Base-by-base conservation (phyloP, 805 yeast species). In the Ogataea paraovalis region DNA sequence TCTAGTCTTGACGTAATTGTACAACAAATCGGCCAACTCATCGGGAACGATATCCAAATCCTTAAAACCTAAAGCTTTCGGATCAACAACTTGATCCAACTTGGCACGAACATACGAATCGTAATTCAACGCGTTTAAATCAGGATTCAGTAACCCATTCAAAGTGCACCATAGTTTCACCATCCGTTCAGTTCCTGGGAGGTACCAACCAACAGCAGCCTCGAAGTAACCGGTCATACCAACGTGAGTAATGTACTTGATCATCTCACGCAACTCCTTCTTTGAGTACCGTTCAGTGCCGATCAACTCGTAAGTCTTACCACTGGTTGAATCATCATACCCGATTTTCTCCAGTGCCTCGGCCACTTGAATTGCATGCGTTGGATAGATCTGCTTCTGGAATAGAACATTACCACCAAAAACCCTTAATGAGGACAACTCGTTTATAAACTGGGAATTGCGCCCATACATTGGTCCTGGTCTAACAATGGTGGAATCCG, bases 401-500 rank as follows among this genome's bases (percentile, higher is more conserved):
- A 76, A 75, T 65, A 85, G 78, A 43, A 87, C 81, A 46, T 86
- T 79, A 71, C 83, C 79, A 67, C 84, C 77, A 58, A 78, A 73
- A 57, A 76, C 73, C 58, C 76, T 65, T 67, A 80, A 49, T 13
- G 79, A 86, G 66, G 78, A 55, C 64, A 79, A 68, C 61, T 75
- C 74, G 68, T 80, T 82, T 58, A 87, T 71, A 61, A 88, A 79
- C 51, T 76, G 71, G 64, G 85, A 90, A 63, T 83, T 85, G 60
- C 83, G 73, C 28, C 94, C 94, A 61, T 70, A 87, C 79, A 87
- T 76, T 43, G 87, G 87, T 21, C 85, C 81, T 6, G 96, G 96
- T 67, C 96, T 81, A 27, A 87, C 94, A 59, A 88, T 87, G 18
- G 96, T 87, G 42, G 87, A 75, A 59, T 80, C 85, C 23, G 96